Percentiles rank a stretch among this genome's conserved stretches.
These are phyloP conservation scores for Cutaneotrichosporon sp. DNA, from an alignment of 1,284 basidiomycete genomes.

Conservation along the genomic window DNA sequence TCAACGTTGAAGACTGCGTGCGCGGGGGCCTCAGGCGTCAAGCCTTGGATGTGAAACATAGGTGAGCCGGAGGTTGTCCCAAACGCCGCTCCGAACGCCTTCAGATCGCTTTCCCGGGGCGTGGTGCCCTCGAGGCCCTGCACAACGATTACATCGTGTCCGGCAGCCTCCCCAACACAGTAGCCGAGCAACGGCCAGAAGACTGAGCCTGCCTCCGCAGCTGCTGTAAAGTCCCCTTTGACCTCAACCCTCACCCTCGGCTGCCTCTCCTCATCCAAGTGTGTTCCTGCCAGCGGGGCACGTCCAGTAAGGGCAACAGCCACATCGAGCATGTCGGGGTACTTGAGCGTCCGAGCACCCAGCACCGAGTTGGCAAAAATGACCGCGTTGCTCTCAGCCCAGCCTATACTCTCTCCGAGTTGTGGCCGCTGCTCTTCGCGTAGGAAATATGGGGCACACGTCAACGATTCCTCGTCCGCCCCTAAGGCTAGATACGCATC, in stretches of 20 bases:
- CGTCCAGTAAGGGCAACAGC: constrained; percentile 12
- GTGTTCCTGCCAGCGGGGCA: constrained; percentile 6
- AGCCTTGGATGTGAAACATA: constrained; percentile 15
- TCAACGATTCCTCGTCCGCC: background rate
- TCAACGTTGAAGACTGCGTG: background rate
- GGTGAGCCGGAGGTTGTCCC: constrained; percentile 9
- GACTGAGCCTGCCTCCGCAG: background rate
- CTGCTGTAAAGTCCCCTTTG: background rate
- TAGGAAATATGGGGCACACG: constrained; percentile 17
- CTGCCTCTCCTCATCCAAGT: background rate
- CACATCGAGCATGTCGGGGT: constrained; percentile 17
- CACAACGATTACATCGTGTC: constrained; percentile 1
- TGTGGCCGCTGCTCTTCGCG: background rate
- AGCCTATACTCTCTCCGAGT: constrained; percentile 1
- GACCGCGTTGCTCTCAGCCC: constrained; percentile 15
- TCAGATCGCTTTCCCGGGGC: constrained; percentile 6
- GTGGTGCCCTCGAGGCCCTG: constrained; percentile 4
- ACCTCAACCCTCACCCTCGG: background rate
- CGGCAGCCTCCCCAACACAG: background rate
- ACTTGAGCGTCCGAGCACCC: constrained; percentile 14
- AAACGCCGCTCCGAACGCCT: constrained; percentile 14
- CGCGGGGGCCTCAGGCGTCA: constrained; percentile 10
- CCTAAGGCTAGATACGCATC: constrained; percentile 8
- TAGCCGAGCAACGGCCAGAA: constrained; percentile 14
- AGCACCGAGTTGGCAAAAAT: constrained; percentile 13